Evolutionary conservation across 2,329 filamentous ascomycete genomes (phyloP).

Genomic region (Diaporthe sp.): DNA sequence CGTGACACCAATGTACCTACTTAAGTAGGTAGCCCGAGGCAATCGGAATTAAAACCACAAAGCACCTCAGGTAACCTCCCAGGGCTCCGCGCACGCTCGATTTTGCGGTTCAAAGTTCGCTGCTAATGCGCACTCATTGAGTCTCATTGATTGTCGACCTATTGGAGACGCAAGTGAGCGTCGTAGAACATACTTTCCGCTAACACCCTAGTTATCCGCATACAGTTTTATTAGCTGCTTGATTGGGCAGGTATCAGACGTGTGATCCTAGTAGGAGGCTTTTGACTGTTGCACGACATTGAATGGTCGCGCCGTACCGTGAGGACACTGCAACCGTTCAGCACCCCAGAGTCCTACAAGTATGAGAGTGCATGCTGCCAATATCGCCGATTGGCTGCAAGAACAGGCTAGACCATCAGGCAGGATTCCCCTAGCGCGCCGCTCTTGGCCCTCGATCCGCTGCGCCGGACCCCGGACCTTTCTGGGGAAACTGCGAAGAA

Average conservation of each 20-base stretch:
- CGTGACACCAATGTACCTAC: too few species aligned
- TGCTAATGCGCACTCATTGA: background rate
- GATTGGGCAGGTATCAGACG: background rate
- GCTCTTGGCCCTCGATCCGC: background rate
- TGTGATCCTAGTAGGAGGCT: background rate
- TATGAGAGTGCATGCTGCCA: background rate
- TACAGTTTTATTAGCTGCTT: background rate
- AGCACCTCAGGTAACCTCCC: background rate
- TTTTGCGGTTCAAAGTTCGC: background rate
- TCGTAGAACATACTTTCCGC: background rate
- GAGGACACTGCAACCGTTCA: background rate
- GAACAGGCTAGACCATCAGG: background rate
- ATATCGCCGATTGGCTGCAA: background rate
- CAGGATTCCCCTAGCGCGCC: background rate
- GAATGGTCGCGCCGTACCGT: background rate
- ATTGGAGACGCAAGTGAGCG: background rate
- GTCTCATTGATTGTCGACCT: background rate
- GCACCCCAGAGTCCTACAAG: background rate
- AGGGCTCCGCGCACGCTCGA: background rate
- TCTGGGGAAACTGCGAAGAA: background rate
- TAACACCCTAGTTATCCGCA: background rate
- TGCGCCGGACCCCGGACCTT: background rate
- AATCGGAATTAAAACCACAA: background rate
- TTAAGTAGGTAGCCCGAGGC: too few species aligned
- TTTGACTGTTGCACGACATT: background rate